Conservation (phyloP, 352 stramenopile species). For the Phytopythium mirpurense region DNA sequence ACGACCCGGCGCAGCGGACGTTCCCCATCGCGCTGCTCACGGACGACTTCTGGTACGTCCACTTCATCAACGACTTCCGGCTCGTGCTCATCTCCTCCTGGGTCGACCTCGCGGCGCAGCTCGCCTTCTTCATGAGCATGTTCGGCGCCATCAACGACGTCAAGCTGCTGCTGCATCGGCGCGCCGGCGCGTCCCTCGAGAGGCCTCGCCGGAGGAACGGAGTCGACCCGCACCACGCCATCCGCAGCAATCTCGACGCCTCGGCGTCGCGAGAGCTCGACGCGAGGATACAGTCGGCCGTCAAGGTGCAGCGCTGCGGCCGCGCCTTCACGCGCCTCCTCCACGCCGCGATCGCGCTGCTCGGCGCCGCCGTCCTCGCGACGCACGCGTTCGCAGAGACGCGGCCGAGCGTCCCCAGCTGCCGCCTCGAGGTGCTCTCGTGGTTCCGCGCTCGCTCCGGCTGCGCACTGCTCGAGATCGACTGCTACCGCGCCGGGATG, state of each 20-base stretch:
- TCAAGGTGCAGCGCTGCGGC: neutral
- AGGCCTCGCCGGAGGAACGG: neutral
- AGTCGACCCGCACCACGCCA: neutral
- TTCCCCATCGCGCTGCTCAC: neutral
- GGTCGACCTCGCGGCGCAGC: slow-evolving; percentile 1
- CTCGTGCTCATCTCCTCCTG: slow-evolving; percentile 10
- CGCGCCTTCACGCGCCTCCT: neutral
- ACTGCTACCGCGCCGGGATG: slow-evolving; percentile 17
- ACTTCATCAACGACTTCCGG: slow-evolving; percentile 6
- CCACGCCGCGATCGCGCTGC: neutral
- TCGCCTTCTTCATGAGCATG: slow-evolving; percentile 5
- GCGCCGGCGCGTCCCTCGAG: neutral
- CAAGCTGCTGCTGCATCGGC: slow-evolving; percentile 1
- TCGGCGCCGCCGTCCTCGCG: neutral
- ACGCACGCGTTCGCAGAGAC: neutral
- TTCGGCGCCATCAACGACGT: slow-evolving; percentile 8
- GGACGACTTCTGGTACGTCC: slow-evolving; percentile 7
- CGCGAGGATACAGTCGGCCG: neutral
- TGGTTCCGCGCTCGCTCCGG: neutral
- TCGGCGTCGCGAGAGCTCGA: neutral
- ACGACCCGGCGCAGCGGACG: neutral
- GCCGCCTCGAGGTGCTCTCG: slow-evolving; percentile 1
- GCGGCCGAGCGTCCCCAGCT: neutral
- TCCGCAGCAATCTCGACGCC: neutral
- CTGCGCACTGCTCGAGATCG: slow-evolving; percentile 20